These are phyloP conservation scores for Saccharomycopsis malanga DNA, from an alignment of 805 yeast genomes.

Conservation along the genomic window DNA sequence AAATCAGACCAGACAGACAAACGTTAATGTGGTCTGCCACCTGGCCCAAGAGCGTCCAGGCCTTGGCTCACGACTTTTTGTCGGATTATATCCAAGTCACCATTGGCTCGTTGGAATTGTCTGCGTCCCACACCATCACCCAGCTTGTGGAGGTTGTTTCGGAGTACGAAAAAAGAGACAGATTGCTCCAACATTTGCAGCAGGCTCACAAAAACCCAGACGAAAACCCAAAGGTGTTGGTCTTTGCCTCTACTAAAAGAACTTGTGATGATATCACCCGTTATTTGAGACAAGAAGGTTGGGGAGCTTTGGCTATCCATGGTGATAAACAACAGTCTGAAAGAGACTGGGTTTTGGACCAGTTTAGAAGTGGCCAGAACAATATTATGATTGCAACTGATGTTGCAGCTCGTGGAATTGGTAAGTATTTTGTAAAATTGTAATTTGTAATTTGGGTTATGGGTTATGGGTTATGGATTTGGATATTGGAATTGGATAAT, in stretches of 20 bases:
- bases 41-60: slow-evolving; percentile 98
- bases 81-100: slow-evolving; percentile 93
- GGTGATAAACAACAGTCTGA: slow-evolving; percentile 98
- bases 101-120: slow-evolving; percentile 88
- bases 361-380: slow-evolving; percentile 86
- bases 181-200: slow-evolving; percentile 76
- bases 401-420: slow-evolving; percentile 99
- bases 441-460: neutral
- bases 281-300: slow-evolving; percentile 90
- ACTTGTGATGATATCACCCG: slow-evolving; percentile 93
- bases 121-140: slow-evolving; percentile 94
- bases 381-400: slow-evolving; percentile 99
- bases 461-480: too few relatives aligned
- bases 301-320: slow-evolving; percentile 98
- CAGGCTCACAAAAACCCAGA: slow-evolving; percentile 48
- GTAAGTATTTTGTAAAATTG: slow-evolving; percentile 50
- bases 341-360: slow-evolving; percentile 96
- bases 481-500: too few relatives aligned
- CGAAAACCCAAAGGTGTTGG: slow-evolving; percentile 67
- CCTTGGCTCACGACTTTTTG: slow-evolving; percentile 85
- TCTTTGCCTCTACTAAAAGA: slow-evolving; percentile 96
- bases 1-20: slow-evolving; percentile 99
- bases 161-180: slow-evolving; percentile 92
- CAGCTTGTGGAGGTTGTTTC: slow-evolving; percentile 88
- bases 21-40: slow-evolving; percentile 99